These are phyloP conservation scores for Pythium coloratum DNA, from an alignment of 352 stramenopile species.

Conservation along the genomic window DNA sequence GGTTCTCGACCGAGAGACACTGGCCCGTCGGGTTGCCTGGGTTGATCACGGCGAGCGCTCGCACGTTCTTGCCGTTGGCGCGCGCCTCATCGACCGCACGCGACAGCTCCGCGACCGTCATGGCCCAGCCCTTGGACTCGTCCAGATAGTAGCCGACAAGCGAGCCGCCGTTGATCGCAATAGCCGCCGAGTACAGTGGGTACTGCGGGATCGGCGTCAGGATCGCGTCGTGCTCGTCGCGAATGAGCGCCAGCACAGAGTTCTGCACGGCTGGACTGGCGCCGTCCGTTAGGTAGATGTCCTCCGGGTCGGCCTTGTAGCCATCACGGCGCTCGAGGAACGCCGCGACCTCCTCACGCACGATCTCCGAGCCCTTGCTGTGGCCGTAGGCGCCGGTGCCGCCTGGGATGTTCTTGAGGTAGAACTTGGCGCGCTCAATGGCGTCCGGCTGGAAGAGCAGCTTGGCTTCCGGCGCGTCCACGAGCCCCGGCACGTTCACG, in stretches of 20 bases:
- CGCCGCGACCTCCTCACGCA: conserved; percentile 89
- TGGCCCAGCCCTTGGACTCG: conserved; percentile 93
- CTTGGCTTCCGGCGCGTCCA: conserved; percentile 77
- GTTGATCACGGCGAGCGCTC: conserved; percentile 99
- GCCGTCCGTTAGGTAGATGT: conserved; percentile 98
- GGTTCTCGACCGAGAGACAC: conserved; percentile 84
- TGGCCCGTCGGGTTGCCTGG: conserved; percentile 98
- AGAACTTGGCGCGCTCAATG: conserved; percentile 86
- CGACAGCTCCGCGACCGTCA: conserved; percentile 89
- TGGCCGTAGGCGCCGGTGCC: conserved; percentile 93
- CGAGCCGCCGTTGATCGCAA: conserved; percentile 93
- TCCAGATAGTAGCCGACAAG: conserved; percentile 98
- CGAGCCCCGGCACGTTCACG: conserved; percentile 85
- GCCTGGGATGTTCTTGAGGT: conserved; percentile 84
- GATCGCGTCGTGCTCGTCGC: conserved; percentile 85
- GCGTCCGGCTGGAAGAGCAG: conserved; percentile 86
- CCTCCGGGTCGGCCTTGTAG: conserved; percentile 89
- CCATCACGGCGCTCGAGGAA: conserved; percentile 90
- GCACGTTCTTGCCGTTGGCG: conserved; percentile 89
- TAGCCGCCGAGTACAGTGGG: conserved; percentile 98
- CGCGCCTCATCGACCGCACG: conserved; percentile 88
- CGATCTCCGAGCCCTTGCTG: conserved; percentile 85
- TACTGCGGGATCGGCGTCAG: conserved; percentile 99
- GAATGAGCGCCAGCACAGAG: conserved; percentile 91
- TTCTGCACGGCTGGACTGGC: conserved; percentile 95